Evolutionary conservation across 148 eudicot genomes (phyloP).

Genomic region (Fagopyrum homotropicum): DNA sequence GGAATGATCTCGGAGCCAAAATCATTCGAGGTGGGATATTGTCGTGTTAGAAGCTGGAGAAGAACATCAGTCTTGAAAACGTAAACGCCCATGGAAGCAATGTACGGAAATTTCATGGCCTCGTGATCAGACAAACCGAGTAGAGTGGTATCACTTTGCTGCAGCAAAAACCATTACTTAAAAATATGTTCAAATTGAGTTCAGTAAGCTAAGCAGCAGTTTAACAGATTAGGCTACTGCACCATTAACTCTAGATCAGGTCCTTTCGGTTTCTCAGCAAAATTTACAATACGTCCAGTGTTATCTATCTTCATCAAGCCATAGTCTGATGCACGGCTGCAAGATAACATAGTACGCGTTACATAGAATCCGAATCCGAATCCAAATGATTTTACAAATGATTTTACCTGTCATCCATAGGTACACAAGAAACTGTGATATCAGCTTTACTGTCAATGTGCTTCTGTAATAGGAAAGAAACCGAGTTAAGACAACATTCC

Average conservation of each 20-base stretch:
- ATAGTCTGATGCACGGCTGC: constrained; percentile 54
- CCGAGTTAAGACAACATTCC: not conserved
- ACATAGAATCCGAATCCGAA: not conserved
- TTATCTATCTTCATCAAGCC: constrained; percentile 66
- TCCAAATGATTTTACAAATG: not conserved
- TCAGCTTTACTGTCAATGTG: constrained; percentile 84
- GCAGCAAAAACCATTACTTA: constrained; percentile 11
- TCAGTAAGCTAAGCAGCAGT: not conserved
- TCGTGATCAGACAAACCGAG: constrained; percentile 52
- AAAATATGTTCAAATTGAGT: not conserved
- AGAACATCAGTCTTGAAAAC: constrained; percentile 58
- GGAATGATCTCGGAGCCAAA: constrained; percentile 78
- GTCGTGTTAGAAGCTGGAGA: constrained; percentile 42
- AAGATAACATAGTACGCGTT: not conserved
- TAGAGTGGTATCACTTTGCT: constrained; percentile 69
- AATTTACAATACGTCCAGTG: constrained; percentile 57
- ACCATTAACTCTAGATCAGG: constrained; percentile 70
- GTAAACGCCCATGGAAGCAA: constrained; percentile 86
- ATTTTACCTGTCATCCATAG: constrained; percentile 77
- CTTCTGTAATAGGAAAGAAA: constrained; percentile 38
- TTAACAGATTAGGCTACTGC: not conserved
- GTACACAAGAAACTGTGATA: constrained; percentile 92
- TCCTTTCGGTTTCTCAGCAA: constrained; percentile 88
- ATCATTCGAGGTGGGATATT: constrained; percentile 58
- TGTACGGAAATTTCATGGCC: constrained; percentile 44